Evolutionary conservation across 2,329 filamentous ascomycete genomes (phyloP), one percentile per base, ranked within the genome.

Genomic region (Paracoccidioides lutzii): DNA sequence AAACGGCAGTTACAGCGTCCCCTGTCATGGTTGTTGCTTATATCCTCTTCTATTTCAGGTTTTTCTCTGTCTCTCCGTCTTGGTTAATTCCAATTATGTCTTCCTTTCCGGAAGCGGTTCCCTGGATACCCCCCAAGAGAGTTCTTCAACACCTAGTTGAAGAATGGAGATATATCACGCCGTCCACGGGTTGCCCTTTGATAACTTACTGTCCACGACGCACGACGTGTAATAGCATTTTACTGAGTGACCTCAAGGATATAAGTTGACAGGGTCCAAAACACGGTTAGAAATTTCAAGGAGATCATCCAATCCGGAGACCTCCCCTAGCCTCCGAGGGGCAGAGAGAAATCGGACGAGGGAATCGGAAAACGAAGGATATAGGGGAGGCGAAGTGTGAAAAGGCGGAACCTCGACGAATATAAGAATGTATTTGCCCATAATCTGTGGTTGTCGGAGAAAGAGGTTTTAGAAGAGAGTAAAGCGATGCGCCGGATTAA

Each of bases 1-100:
- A 67, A 35, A 76, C 60, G 48, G 69, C 70, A 15, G 73, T 71
- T 52, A 61, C 63, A 10, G 64, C 59, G 32, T 66, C 67, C n/a
- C 65, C 64, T 65, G 53, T 51, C 60, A 61, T 61, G 38, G 8
- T 7, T 42, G 28, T 2, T 50, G 35, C 28, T 22, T 49, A 15
- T 50, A 38, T 50, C 7, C 33, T 38, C 12, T 12, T 8, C 37
- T 38, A 12, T 38, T 38, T 38, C 37, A 38, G 37, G 22, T 2
- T 22, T 22, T 22, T 22, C 22, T 22, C 22, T 22, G 22, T 22
- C 22, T 22, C 22, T 22, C 22, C 22, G 22, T 22, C 22, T 22
- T 22, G 1, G 22, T 22, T 22, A 22, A 22, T 22, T 22, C 22
- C 22, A 22, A 22, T 22, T 22, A 22, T 22, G 22, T 22, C 22